Base-by-base conservation (phyloP, 768 basidiomycete species). In the Sarcodon sp. region DNA sequence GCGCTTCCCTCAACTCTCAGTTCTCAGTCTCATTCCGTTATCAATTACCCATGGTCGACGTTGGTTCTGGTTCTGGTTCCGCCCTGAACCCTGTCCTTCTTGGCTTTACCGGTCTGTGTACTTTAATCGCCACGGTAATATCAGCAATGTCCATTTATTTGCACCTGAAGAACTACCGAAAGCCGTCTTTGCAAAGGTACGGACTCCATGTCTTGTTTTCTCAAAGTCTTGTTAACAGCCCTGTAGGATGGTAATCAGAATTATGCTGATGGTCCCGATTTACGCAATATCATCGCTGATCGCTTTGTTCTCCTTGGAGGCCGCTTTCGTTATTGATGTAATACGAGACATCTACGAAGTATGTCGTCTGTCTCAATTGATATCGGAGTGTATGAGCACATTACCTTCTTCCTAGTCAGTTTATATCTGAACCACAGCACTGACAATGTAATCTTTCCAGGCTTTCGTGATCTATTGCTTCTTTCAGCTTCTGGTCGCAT, bases 331-430 rank as follows among this genome's bases (percentile, higher is more conserved):
- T 52, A 93, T 99, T 51, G 96, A 99, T 61, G 90, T 78, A 12
- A 71, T 98, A 51, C 76, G 96, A 38, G 96, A 98, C 63, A 77
- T 99, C 12, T 99, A 99, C 62, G 96, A 99, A 75, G 92, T 90
- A 51, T 50, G 76, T 61, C 5, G 27, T 9, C 33, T n/a, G 35
- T 27, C 35, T 41, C 43, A 47, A 12, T 43, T 13, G 21, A 35
- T 37, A 16, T 45, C 34, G n/a, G 31, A 44, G 35, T 27, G 43
- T 11, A 51, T 33, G 33, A 6, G 12, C 33, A 35, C 16, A 48
- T 27, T 8, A n/a, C 35, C 18, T 35, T 11, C 16, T n/a, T 27
- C 21, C 35, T n/a, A 37, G 34, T 1, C 4, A 51, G 33, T 11
- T 34, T 37, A 10, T 7, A 21, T 21, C 21, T 39, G 27, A 32